Percentiles rank a stretch among this genome's conserved stretches.
Evolutionary conservation across 768 basidiomycete species (phyloP).

Genomic region (Phylloporus rhodoxanthus): DNA sequence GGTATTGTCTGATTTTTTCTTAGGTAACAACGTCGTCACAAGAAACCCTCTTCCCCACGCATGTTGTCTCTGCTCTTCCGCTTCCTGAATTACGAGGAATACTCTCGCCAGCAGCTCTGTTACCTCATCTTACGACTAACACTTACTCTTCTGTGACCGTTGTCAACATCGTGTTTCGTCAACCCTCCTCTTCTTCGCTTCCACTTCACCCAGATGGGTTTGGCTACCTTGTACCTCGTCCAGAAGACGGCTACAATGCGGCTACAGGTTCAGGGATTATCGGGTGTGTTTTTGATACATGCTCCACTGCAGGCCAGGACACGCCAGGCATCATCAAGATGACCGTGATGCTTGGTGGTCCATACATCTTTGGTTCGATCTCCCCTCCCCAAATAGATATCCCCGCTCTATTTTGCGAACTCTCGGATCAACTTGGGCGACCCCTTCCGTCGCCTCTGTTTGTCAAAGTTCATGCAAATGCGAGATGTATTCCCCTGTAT

Average conservation of each 20-base stretch:
- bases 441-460: constrained; percentile 52
- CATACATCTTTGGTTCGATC: constrained; percentile 36
- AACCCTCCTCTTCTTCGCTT: constrained; percentile 30
- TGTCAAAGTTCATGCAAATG: constrained; percentile 48
- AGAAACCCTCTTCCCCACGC: constrained; percentile 42
- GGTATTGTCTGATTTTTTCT: constrained; percentile 1
- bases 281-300: constrained; percentile 89
- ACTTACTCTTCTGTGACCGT: constrained; percentile 79
- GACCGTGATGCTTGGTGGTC: constrained; percentile 88
- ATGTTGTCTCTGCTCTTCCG: constrained; percentile 74
- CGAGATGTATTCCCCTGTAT: constrained; percentile 74
- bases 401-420: constrained; percentile 22
- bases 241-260: constrained; percentile 46
- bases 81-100: constrained; percentile 47
- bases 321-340: constrained; percentile 56
- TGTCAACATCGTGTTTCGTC: constrained; percentile 78
- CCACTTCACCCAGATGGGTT: constrained; percentile 80
- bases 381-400: constrained; percentile 22
- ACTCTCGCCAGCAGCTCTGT: constrained; percentile 34
- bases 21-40: constrained; percentile 33
- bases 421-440: constrained; percentile 42
- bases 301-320: constrained; percentile 61
- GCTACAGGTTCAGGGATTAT: constrained; percentile 47
- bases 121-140: constrained; percentile 68
- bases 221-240: constrained; percentile 89